Evolutionary conservation across 352 stramenopile species (phyloP), one percentile per base, ranked within the genome.

Genomic region (Peronospora farinosa): DNA sequence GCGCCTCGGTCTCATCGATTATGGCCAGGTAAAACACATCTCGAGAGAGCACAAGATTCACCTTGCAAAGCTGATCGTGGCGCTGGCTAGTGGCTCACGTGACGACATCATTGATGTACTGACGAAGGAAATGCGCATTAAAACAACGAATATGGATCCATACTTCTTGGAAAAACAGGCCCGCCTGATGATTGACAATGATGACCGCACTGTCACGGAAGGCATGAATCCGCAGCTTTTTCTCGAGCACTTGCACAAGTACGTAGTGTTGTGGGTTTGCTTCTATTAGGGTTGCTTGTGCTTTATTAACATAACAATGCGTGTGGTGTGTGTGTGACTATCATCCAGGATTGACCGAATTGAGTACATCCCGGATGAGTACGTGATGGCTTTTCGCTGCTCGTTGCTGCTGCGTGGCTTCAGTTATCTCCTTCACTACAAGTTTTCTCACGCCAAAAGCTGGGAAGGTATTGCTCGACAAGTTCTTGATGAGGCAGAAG

Each of bases 21-120:
- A 96, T 47, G 89, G 89, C 12, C 89, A 97, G 55, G 86, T 94
- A 36, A 95, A 93, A 57, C 74, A 92, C 47, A 86, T 94, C 31
- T 75, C 60, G 10, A 67, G 67, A 42, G 67, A 88, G 53, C 70
- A 85, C 33, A 67, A 82, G 0, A 30, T 87, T 48, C 69, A 83
- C 25, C 65, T 94, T 31, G 84, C 86, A n/a, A 80, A 83, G 59
- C 62, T 93, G n/a, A 83, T 95, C 39, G 67, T 95, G 28, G 78
- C 82, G 13, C 70, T 95, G n/a, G 77, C 79, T 0, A 74, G 86
- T 31, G 78, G 72, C 9, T 77, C 67, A 2, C 72, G 69, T 13
- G 81, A 87, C 12, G 80, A 92, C 30, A 85, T 95, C 35, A 79
- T 93, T 41, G 55, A 58, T 7, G 74, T 88, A 16, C 50, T 92